These are phyloP conservation scores for Acacia acuminata DNA, from an alignment of 306 rosid genomes.

Conservation along the genomic window DNA sequence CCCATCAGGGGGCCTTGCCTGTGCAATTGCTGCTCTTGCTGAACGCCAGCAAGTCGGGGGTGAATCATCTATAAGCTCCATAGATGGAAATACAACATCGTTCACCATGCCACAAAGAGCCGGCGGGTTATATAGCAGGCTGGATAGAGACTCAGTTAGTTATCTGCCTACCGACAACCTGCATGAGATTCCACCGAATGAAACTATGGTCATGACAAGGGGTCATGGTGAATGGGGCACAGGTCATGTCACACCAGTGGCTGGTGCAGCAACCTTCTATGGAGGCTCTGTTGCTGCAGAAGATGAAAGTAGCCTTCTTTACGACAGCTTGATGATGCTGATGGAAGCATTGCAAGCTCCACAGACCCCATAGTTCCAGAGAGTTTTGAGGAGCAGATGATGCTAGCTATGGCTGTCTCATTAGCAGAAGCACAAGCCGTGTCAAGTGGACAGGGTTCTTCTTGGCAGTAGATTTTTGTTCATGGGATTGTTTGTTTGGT, in stretches of 20 bases:
- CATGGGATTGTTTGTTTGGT: conserved; percentile 18
- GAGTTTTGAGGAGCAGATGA: conserved; percentile 97
- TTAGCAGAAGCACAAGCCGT: conserved; percentile 80
- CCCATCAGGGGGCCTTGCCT: conserved; percentile 88
- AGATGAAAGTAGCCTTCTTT: conserved; percentile 44
- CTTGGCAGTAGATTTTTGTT: conserved; percentile 68
- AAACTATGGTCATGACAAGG: conserved; percentile 37
- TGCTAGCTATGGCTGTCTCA: conserved; percentile 97
- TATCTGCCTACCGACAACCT: conserved; percentile 55
- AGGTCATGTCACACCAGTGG: conserved; percentile 53
- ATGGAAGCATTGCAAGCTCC: conserved; percentile 49
- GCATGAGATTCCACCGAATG: conserved; percentile 44
- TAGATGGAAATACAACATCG: conserved; percentile 46
- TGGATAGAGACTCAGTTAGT: conserved; percentile 46
- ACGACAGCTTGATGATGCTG: conserved; percentile 48
- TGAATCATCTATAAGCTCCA: conserved; percentile 56
- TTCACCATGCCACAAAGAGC: conserved; percentile 54
- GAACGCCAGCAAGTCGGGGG: conserved; percentile 84
- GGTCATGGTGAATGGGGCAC: conserved; percentile 61
- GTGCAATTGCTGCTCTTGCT: conserved; percentile 97
- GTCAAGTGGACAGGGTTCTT: conserved; percentile 61
- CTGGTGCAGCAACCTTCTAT: conserved; percentile 62
- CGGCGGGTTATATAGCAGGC: conserved; percentile 60
- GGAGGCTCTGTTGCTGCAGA: conserved; percentile 53
- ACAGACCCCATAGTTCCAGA: conserved; percentile 66